Base-by-base conservation (phyloP, 106 monocot genomes). In the Platanthera zijinensis region DNA sequence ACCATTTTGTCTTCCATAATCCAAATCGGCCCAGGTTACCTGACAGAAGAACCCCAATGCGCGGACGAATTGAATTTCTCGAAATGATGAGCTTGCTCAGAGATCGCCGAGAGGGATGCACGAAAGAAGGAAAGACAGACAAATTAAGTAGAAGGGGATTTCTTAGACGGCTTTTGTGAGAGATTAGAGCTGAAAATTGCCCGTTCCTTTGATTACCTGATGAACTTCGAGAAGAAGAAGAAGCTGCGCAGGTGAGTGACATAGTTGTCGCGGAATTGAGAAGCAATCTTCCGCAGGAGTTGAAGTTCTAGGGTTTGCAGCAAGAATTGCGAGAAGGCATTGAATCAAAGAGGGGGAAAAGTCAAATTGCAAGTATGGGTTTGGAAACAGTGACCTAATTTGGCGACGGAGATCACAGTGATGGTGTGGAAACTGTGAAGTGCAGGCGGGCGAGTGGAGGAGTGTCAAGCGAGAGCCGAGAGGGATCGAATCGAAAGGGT, bases 11-110 rank as follows among this genome's bases (percentile, higher is more conserved):
- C 48, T 48, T 48, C 48, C 47, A 19, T 50, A 14, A 22, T 5
- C 15, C 3, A 47, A 71, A 28, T 46, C 0, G 11, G 15, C 17
- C 17, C 0, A 51, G 22, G 12, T 32, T 51, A 72, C 72, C 72
- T 72, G 72, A 72, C 18, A 72, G 21, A 22, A 51, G 51, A 51
- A 51, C 72, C 51, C 72, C 51, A 51, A 51, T 72, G 21, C 72
- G 6, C 72, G 50, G 21, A 7, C 19, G 50, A 46, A 18, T n/a
- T 72, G 51, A 18, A 4, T 72, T 72, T 51, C 72, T 51, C 51
- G 22, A 51, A 50, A 72, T 51, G 22, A 50, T 12, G 46, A 10
- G 32, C 32, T 66, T 66, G 66, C 66, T 66, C 66, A 30, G 70
- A 7, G 51, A 11, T 51, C 72, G 9, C 51, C 50, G 72, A 21